Evolutionary conservation across 148 eudicot species (phyloP), one percentile per base, ranked within the genome.

Genomic region (Arctostaphylos glauca): DNA sequence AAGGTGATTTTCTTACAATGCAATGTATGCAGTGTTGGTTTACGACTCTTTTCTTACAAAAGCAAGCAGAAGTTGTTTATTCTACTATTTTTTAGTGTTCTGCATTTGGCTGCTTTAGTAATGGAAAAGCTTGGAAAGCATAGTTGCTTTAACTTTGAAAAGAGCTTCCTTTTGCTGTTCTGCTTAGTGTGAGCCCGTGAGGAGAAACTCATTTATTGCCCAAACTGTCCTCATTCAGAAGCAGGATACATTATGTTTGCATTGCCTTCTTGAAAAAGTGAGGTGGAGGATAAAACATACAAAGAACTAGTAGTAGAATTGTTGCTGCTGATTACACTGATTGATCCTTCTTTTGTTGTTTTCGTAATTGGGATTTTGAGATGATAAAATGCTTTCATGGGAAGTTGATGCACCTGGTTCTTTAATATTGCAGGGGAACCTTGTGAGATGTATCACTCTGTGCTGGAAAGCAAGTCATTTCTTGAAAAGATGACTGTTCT

Each of bases 401-500:
- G 64, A 74, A 60, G 64, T 66, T 74, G 44, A 62, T 80, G 6
- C 6, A 58, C 79, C 16, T 78, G 58, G 66, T 72, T 59, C 38
- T 79, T 19, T 78, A 44, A 81, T 87, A 79, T 82, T 77, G 58
- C 94, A 95, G 98, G 99, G 83, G 96, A 96, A 87, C 93, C 97
- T 81, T 93, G 99, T 77, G 99, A 94, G 84, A 60, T 85, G 23
- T 96, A 93, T 82, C 99, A 96, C 81, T 93, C 95, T 79, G 96
- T 96, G 71, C 97, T 94, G 59, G 98, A 96, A 88, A 96, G 99
- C 92, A 96, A 94, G 84, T 96, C 99, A 64, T 96, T 96, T 87
- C 92, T 96, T 87, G 97, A 96, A 84, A 96, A 96, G 90, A 96
- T 96, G 99, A 92, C 93, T 64, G 97, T 96, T 88, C 91, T 92